Evolutionary conservation across 345 rosid genomes (phyloP), one percentile per base, ranked within the genome.

Genomic region (Citrus reticulata): DNA sequence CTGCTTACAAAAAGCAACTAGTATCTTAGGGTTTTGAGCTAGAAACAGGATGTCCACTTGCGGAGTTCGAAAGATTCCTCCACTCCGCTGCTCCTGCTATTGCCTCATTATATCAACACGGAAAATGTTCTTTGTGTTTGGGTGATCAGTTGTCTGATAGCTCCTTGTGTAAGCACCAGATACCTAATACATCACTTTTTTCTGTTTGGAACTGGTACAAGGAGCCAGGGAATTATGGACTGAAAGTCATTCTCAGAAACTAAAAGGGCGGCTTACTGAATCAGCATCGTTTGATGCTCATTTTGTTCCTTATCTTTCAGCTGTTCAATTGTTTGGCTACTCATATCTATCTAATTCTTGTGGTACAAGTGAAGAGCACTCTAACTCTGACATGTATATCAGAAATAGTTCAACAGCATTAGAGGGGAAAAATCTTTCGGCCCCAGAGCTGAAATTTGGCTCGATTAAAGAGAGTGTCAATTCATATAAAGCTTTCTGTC

Each of bases 241-340:
- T 84, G 71, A 67, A 84, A 57, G 72, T 84, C 72, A 64, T 77
- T 79, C 29, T 66, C 77, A 16, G 54, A 35, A 67, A 4, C 39
- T 22, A 16, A 58, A 78, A 9, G 70, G 79, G 42, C 7, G 9
- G 34, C 51, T 40, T 6, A 22, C 54, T 5, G 61, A 73, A 22
- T 5, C 49, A 9, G 57, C 34, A 17, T 65, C 76, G 10, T 80
- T 78, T 68, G 70, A 81, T 32, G 86, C 86, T 64, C 63, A 80
- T 80, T 77, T 83, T 70, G 77, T 77, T 74, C 86, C 86, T 72
- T 77, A 39, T 37, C 83, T 84, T 20, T 84, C 86, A 65, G 86
- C 82, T 40, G 29, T 84, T 77, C 84, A 80, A 58, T 78, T 80
- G 66, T 74, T 78, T 78, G 70, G 65, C 49, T 64, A 59, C 64